Conservation (phyloP, 2,329 filamentous ascomycete species). For the Orbilia blumenaviensis region DNA sequence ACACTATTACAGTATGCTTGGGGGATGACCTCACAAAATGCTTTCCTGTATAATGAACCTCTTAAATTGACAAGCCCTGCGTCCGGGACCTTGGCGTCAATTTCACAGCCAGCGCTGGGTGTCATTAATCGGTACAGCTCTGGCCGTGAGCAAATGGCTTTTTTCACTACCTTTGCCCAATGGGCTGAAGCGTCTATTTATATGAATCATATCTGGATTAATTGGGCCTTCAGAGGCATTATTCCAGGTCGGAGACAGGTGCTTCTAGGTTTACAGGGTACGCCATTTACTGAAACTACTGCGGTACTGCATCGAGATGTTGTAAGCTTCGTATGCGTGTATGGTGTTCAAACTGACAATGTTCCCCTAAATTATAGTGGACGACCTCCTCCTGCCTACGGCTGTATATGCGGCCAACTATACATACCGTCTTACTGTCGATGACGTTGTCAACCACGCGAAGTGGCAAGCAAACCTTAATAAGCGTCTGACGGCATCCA, state of each 20-base stretch:
- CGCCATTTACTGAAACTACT: not conserved
- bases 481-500: constrained; percentile 4
- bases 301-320: too few species aligned
- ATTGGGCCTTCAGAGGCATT: constrained; percentile 46
- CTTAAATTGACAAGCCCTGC: constrained; percentile 22
- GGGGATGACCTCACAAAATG: constrained; percentile 39
- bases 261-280: constrained; percentile 22
- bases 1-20: constrained; percentile 19
- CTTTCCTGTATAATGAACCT: constrained; percentile 38
- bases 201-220: constrained; percentile 52
- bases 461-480: constrained; percentile 40
- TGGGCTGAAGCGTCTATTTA: constrained; percentile 61
- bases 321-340: too few species aligned
- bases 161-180: constrained; percentile 68
- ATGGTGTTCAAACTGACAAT: constrained; percentile 55
- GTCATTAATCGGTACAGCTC: constrained; percentile 69
- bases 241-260: constrained; percentile 60
- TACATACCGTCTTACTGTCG: constrained; percentile 54
- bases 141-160: constrained; percentile 70
- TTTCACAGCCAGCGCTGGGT: constrained; percentile 63
- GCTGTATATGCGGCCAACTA: constrained; percentile 55
- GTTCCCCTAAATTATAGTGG: constrained; percentile 57
- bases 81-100: not conserved
- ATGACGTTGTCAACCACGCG: constrained; percentile 30
- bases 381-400: constrained; percentile 53